Evolutionary conservation across 2,329 filamentous ascomycete genomes (phyloP).

Genomic region (Calonectria crousiana): DNA sequence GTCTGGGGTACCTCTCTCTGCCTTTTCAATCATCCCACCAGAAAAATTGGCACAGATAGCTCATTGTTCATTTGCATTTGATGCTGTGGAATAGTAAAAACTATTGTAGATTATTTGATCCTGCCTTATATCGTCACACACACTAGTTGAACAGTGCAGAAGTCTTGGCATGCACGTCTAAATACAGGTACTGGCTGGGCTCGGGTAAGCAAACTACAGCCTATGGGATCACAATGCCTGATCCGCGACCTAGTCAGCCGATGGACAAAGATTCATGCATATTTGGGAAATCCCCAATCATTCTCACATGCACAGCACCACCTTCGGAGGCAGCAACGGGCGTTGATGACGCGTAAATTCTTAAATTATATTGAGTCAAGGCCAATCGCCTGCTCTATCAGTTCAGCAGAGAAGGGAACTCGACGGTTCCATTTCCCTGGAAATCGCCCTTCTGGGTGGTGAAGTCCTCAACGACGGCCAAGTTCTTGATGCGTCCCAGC

Average conservation of each 20-base stretch:
- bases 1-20: not conserved
- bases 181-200: not conserved
- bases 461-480: conserved; percentile 36
- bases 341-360: not conserved
- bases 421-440: conserved; percentile 22
- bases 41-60: not conserved
- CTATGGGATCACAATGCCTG: not conserved
- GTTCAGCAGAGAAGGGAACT: conserved; percentile 14
- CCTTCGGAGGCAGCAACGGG: not conserved
- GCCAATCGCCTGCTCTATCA: not conserved
- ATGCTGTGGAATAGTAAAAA: not conserved
- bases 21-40: not conserved
- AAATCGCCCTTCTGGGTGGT: conserved; percentile 40
- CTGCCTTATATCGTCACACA: not conserved
- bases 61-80: not conserved
- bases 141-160: not conserved
- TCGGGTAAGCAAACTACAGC: not conserved
- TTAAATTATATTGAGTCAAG: not conserved
- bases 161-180: not conserved
- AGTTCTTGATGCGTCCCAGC: conserved; percentile 40
- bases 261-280: not conserved
- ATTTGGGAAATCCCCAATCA: not conserved
- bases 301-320: not conserved
- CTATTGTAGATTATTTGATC: not conserved
- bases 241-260: not conserved